Percentiles rank a stretch among this genome's conserved stretches.
phyloP scores from a whole-genome alignment of 208 protist species.

The Leishmania tarentolae region DNA sequence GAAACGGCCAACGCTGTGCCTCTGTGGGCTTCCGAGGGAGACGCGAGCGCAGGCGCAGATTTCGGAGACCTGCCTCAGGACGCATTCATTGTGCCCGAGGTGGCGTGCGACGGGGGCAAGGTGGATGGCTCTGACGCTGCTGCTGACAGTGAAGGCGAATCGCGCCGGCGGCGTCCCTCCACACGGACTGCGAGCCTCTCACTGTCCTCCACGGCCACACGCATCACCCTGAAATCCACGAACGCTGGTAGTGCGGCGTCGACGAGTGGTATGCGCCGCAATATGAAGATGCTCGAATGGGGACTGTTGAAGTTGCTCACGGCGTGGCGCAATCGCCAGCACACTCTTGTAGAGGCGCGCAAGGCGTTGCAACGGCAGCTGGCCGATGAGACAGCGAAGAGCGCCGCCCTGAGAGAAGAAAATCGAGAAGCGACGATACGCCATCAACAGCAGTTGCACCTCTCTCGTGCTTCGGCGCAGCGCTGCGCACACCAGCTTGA shows the following conservation, averaged over 20 bases:
- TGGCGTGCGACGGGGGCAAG: background rate
- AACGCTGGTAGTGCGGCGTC: background rate
- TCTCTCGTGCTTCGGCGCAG: slow-evolving; percentile 16
- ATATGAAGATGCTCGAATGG: background rate
- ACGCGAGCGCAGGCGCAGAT: background rate
- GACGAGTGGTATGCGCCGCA: background rate
- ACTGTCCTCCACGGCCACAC: background rate
- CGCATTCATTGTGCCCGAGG: background rate
- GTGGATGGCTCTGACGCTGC: background rate
- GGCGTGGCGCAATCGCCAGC: slow-evolving; percentile 23
- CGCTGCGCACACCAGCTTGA: slow-evolving; percentile 15
- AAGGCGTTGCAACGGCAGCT: background rate
- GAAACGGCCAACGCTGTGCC: background rate
- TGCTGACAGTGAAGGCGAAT: background rate
- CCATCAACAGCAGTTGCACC: slow-evolving; percentile 7
- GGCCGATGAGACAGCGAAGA: background rate
- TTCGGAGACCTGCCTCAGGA: background rate
- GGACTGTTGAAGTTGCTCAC: slow-evolving; percentile 11
- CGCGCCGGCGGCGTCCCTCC: background rate
- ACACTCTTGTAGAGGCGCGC: background rate
- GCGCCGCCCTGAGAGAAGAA: slow-evolving; percentile 1
- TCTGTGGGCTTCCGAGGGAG: background rate
- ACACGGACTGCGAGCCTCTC: background rate
- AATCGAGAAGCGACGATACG: slow-evolving; percentile 11
- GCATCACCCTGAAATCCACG: background rate